A percentile compares a stretch with the other conserved stretches of the same genome.
Conservation (phyloP, 495 filamentous ascomycete species). For the Glutinoglossum americanum region DNA sequence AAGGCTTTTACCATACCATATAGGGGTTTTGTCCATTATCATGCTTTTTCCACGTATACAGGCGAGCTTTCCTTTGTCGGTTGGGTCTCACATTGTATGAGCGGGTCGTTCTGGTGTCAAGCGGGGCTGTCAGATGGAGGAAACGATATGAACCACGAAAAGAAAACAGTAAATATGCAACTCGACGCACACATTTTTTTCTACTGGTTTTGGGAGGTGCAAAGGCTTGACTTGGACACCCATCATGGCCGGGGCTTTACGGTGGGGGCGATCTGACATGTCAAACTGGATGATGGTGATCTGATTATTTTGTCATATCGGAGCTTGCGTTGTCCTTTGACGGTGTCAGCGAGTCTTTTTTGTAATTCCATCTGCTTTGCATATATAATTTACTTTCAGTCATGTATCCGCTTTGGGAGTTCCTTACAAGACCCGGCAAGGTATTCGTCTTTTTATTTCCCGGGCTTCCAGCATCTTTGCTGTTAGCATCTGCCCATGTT, state of each 20-base stretch:
- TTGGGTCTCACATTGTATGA: background rate
- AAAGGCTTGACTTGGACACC: background rate
- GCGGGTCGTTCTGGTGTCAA: conserved; percentile 1
- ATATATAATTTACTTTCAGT: background rate
- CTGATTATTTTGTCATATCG: background rate
- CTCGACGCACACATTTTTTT: background rate
- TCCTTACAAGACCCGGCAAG: too few species aligned
- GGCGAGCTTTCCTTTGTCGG: background rate
- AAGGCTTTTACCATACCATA: conserved; percentile 1
- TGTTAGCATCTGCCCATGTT: too few species aligned
- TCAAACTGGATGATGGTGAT: background rate
- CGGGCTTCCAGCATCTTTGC: too few species aligned
- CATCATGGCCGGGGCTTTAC: background rate
- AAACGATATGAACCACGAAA: background rate
- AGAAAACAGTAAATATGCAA: background rate
- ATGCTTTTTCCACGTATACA: background rate
- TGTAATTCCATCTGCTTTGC: background rate
- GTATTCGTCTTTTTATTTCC: too few species aligned
- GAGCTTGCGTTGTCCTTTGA: background rate
- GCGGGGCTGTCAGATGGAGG: background rate
- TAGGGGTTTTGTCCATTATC: background rate
- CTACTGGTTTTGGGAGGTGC: background rate
- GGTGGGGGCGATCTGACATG: background rate
- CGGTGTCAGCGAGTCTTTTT: background rate
- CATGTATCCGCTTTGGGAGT: background rate